phyloP scores from a whole-genome alignment of 805 yeast genomes.

The Starmerella floricola region DNA sequence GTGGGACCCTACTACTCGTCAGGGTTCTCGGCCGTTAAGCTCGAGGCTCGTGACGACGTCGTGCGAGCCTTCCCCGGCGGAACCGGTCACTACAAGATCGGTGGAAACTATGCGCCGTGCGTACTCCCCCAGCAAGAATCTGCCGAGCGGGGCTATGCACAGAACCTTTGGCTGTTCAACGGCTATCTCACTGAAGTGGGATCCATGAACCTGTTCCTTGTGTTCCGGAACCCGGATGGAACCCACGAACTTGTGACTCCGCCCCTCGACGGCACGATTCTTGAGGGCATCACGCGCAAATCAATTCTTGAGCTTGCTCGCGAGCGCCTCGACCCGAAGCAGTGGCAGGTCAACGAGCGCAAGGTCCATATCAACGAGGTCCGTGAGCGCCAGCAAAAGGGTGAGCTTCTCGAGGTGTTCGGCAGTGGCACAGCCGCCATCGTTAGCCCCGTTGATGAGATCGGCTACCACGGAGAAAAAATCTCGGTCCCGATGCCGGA shows the following conservation, averaged over 20 bases:
- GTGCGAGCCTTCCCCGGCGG: slow-evolving; percentile 99
- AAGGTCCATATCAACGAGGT: slow-evolving; percentile 72
- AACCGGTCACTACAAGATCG: slow-evolving; percentile 88
- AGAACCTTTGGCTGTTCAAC: slow-evolving; percentile 91
- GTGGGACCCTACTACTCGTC: slow-evolving; percentile 94
- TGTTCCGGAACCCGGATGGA: slow-evolving; percentile 64
- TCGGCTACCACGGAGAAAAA: slow-evolving; percentile 63
- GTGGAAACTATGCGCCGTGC: slow-evolving; percentile 97
- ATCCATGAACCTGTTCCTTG: slow-evolving; percentile 91
- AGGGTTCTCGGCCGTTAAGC: slow-evolving; percentile 87
- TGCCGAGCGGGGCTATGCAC: slow-evolving; percentile 83
- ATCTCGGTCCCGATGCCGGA: slow-evolving; percentile 68
- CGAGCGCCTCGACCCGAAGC: slow-evolving; percentile 56
- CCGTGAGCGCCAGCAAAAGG: slow-evolving; percentile 59
- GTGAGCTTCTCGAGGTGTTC: slow-evolving; percentile 84
- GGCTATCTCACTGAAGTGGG: slow-evolving; percentile 89
- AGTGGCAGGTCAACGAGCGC: slow-evolving; percentile 80
- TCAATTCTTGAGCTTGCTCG: slow-evolving; percentile 69
- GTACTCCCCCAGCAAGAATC: slow-evolving; percentile 84
- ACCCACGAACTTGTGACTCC: slow-evolving; percentile 89
- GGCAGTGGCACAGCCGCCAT: slow-evolving; percentile 98
- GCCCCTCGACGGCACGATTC: slow-evolving; percentile 92
- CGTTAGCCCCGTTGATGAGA: slow-evolving; percentile 82
- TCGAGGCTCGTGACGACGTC: slow-evolving; percentile 92
- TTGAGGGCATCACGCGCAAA: slow-evolving; percentile 94